Base-by-base conservation (phyloP, 257 asterid species). In the Fraxinus excelsior region DNA sequence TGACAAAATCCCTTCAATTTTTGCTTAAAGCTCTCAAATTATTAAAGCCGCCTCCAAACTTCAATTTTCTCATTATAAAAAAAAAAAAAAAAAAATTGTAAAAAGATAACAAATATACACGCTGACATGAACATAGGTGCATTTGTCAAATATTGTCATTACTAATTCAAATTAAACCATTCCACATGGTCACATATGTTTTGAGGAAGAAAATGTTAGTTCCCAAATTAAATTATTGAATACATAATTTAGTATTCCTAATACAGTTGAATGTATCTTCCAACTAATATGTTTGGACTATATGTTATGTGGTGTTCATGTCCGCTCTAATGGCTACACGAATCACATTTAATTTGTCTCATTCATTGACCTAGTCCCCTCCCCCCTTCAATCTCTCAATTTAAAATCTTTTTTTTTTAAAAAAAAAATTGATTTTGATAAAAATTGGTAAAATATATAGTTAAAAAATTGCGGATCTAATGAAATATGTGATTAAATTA, bases 251-350 rank as follows among this genome's bases (percentile, higher is more conserved):
- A 75, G 34, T 80, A 62, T 62, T 81, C 67, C 71, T 37, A 1
- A 49, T 79, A 79, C 92, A 88, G 85, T 93, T 91, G 97, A 88
- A 78, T 80, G 82, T 85, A 89, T 87, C 74, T 76, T 86, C 83
- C 85, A 83, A 76, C 79, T 72, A 80, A 77, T 81, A 73, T 66
- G 13, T 70, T 81, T 79, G 81, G 74, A 53, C 70, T 88, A 71
- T 87, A 89, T 85, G 86, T 86, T 85, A 85, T 83, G 89, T 83
- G 84, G 90, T 86, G 89, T 81, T 88, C 85, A 82, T 88, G 90
- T 40, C 49, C 49, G 11, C 49, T 40, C 49, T 40, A 40, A 40
- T 40, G 16, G 49, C 49, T 40, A 40, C 49, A 11, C 46, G 11
- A 40, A 40, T 40, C 86, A 88, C 72, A 84, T 90, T 88, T 80